These are phyloP conservation scores for Pisolithus thermaeus DNA, from an alignment of 1,284 basidiomycete species.

Conservation along the genomic window DNA sequence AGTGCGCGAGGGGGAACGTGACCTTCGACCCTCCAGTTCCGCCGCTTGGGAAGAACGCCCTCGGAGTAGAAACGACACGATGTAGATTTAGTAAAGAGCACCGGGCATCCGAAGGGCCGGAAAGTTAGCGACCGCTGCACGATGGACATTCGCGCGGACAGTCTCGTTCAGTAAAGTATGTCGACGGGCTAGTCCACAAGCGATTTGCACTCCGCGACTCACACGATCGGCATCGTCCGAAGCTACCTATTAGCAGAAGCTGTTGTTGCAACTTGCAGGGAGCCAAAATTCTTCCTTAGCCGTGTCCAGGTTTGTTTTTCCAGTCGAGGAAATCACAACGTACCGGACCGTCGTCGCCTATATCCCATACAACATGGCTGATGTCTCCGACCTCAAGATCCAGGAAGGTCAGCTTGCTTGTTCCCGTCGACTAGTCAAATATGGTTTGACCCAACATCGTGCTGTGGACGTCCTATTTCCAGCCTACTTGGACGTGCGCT, in stretches of 20 bases:
- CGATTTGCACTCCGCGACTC: constrained; percentile 20
- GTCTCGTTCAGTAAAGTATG: background rate
- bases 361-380: constrained; percentile 56
- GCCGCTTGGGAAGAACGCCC: constrained; percentile 14
- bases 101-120: background rate
- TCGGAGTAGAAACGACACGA: constrained; percentile 24
- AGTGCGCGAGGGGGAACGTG: constrained; percentile 47
- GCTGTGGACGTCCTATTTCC: constrained; percentile 5
- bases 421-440: constrained; percentile 3
- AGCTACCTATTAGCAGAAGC: background rate
- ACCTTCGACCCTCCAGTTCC: constrained; percentile 47
- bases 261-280: background rate
- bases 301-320: background rate
- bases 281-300: too few relatives aligned
- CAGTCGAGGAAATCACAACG: background rate
- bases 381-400: constrained; percentile 75
- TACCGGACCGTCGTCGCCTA: background rate
- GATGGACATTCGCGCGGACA: constrained; percentile 8
- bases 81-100: constrained; percentile 3
- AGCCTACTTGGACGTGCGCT: constrained; percentile 86
- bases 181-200: background rate
- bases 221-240: constrained; percentile 22
- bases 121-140: background rate
- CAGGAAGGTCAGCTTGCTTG: constrained; percentile 54
- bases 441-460: constrained; percentile 14